Base-by-base conservation (phyloP, 2,329 filamentous ascomycete genomes). In the Scedosporium aurantiacum region DNA sequence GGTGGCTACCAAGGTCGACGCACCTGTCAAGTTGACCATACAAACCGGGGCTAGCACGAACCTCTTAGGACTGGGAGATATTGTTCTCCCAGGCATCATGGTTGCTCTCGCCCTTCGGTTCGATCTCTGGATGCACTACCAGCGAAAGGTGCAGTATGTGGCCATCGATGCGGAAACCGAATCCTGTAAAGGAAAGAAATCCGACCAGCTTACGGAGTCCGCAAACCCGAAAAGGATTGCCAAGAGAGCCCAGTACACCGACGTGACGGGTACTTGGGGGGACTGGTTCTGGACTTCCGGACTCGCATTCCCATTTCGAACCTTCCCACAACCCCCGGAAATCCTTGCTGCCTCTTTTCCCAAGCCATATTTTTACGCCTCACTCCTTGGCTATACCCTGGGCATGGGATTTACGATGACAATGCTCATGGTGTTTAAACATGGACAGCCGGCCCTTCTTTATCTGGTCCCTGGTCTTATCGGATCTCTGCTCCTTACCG, bases 21-120 rank as follows among this genome's bases (percentile, higher is more conserved):
- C 93, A 0, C 94, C 93, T 0, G 94, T 97, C 72, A 97, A 97
- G 71, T 82, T 99, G 6, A 81, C 94, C 4, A 95, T 96, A 64
- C 72, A 78, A 23, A 75, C 78, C 1, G 86, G 89, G 1, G 81
- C 82, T n/a, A 85, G 87, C 25, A 75, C 78, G 28, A 83, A 90
- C 60, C 96, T 97, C 82, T 85, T 99, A 6, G 93, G 93, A 0
- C 80, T 97, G 0, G 93, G 93, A n/a, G 93, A 99, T 70, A 89
- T 99, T 62, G 89, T 96, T 1, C 79, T 99, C 3, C 93, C 93
- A 0, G 94, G 93, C 7, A 91, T 97, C 69, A 87, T 97, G 75
- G 88, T 97, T 64, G 90, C 84, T 1, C 81, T 97, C 50, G 90
- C 92, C 2, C 78, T 99, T 25, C 85, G 93, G n/a, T 96, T 96